Evolutionary conservation across 2,329 filamentous ascomycete genomes (phyloP).

Genomic region (Aspergillus spinulosporus): DNA sequence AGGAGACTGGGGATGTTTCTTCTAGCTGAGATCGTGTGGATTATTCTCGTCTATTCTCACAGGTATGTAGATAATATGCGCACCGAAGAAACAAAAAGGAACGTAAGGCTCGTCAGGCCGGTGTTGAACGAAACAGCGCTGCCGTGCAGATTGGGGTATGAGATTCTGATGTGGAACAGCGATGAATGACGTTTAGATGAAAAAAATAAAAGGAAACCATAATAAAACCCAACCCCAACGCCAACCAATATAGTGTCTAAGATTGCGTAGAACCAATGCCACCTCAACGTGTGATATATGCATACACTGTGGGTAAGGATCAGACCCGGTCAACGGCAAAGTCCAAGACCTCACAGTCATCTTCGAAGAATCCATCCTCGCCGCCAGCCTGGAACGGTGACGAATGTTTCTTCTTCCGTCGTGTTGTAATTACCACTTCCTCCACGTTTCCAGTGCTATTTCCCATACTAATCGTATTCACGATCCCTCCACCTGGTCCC

Average conservation of each 20-base stretch:
- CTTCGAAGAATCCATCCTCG: constrained; percentile 81
- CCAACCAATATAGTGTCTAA: constrained; percentile 24
- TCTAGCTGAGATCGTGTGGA: neutral
- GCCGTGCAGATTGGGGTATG: constrained; percentile 3
- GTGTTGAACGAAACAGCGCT: constrained; percentile 2
- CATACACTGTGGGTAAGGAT: constrained; percentile 15
- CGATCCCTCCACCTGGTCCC: constrained; percentile 45
- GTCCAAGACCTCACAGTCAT: constrained; percentile 88
- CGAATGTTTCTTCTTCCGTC: constrained; percentile 60
- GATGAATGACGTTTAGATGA: constrained; percentile 3
- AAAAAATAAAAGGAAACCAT: too few species aligned
- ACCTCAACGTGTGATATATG: constrained; percentile 11
- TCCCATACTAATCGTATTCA: constrained; percentile 52
- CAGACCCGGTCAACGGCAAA: constrained; percentile 66
- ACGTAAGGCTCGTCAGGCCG: neutral
- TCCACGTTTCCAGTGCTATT: constrained; percentile 62
- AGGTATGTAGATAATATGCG: constrained; percentile 7
- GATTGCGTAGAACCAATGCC: constrained; percentile 22
- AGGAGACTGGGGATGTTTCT: constrained; percentile 41
- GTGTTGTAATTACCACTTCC: constrained; percentile 79
- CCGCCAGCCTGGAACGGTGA: constrained; percentile 38
- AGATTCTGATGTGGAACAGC: constrained; percentile 2
- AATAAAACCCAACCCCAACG: constrained; percentile 18
- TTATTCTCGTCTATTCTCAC: constrained; percentile 7
- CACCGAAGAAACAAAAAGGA: constrained; percentile 4